Evolutionary conservation across 441 rosid genomes (phyloP).

Genomic region (Breynia disticha): DNA sequence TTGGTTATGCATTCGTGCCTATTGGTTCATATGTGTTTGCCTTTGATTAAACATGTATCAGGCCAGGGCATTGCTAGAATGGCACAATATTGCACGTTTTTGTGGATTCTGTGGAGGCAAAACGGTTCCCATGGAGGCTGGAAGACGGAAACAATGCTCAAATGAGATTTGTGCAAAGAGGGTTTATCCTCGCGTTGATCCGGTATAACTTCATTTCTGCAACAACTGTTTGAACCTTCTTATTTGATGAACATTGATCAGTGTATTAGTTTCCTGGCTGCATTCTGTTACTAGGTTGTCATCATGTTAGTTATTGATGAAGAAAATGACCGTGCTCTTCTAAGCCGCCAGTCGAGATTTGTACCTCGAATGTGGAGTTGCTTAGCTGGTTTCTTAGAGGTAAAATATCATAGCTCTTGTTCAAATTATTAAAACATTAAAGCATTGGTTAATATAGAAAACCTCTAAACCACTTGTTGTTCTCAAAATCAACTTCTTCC

Average conservation of each 20-base stretch:
- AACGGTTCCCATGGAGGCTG: conserved; percentile 64
- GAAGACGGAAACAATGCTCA: conserved; percentile 66
- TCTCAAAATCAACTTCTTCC: no score
- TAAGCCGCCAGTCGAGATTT: conserved; percentile 66
- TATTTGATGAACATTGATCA: not conserved
- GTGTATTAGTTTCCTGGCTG: no score
- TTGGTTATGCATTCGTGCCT: not conserved
- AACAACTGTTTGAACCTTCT: conserved; percentile 4
- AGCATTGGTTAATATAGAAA: not conserved
- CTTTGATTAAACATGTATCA: conserved; percentile 17
- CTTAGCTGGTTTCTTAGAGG: conserved; percentile 94
- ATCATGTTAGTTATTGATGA: conserved; percentile 85
- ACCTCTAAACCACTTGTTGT: not conserved
- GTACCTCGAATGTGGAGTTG: conserved; percentile 97
- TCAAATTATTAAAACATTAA: not conserved
- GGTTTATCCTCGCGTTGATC: conserved; percentile 87
- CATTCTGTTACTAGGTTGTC: conserved; percentile 48
- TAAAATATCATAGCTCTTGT: conserved; percentile 11
- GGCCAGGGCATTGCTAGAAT: conserved; percentile 89
- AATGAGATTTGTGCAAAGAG: conserved; percentile 53
- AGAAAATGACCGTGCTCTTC: conserved; percentile 70
- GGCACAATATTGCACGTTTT: conserved; percentile 57
- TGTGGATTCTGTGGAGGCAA: conserved; percentile 75
- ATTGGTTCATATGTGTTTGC: conserved; percentile 1
- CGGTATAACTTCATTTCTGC: conserved; percentile 33